A percentile compares a stretch with the other conserved stretches of the same genome.
phyloP scores from a whole-genome alignment of 352 stramenopile genomes.

The Elongisporangium anandrum region DNA sequence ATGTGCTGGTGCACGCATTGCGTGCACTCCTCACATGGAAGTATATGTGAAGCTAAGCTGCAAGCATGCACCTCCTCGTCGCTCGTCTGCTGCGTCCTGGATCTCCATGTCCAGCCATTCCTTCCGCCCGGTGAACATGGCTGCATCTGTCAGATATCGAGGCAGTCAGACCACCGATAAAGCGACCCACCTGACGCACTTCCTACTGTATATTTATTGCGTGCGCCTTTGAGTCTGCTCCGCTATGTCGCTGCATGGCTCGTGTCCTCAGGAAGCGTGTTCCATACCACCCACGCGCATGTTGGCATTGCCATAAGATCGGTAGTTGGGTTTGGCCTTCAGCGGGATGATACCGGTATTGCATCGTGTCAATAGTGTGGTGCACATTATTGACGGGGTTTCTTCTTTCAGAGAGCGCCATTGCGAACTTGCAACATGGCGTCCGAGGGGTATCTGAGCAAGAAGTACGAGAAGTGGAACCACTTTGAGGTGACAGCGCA shows the following conservation, averaged over 20 bases:
- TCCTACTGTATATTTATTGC: neutral
- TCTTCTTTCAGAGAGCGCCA: too few relatives aligned
- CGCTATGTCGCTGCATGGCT: neutral
- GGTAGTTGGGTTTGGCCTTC: neutral
- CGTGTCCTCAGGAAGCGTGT: neutral
- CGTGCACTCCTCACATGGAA: neutral
- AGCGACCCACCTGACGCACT: neutral
- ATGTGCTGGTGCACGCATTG: neutral
- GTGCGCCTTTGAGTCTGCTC: neutral
- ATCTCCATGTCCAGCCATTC: neutral
- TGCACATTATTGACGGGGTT: neutral
- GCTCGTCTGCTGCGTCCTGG: neutral
- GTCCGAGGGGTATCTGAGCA: constrained; percentile 72
- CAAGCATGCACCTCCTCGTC: neutral
- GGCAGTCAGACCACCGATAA: neutral
- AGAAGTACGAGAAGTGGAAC: constrained; percentile 89
- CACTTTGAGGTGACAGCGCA: constrained; percentile 59
- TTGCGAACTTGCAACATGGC: constrained; percentile 14
- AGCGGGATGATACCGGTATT: neutral
- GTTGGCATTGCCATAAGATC: neutral
- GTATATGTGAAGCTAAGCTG: neutral
- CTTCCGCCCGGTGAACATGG: neutral
- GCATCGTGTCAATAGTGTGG: neutral
- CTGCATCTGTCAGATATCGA: neutral
- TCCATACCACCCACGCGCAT: neutral